Evolutionary conservation across 352 stramenopile species (phyloP).

Genomic region (Phytophthora crassamura): DNA sequence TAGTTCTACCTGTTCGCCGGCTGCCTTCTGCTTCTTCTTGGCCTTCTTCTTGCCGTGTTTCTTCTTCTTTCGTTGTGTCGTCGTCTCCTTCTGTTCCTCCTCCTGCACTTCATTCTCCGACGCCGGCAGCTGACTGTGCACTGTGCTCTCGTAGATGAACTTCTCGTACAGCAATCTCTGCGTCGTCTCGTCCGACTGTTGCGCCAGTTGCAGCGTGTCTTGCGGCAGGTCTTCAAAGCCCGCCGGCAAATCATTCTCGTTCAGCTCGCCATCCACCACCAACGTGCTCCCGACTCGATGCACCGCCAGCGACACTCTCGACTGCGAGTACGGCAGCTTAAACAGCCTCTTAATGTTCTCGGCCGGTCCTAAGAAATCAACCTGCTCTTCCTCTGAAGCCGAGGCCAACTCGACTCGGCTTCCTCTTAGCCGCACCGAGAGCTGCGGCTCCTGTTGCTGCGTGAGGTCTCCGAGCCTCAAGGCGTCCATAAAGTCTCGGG

Average conservation of each 20-base stretch:
- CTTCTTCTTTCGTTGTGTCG: constrained; percentile 21
- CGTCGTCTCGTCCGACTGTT: constrained; percentile 47
- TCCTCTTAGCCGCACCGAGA: constrained; percentile 74
- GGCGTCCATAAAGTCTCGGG: constrained; percentile 76
- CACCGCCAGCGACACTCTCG: constrained; percentile 79
- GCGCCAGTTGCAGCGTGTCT: constrained; percentile 65
- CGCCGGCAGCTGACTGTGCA: constrained; percentile 43
- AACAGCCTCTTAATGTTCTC: constrained; percentile 91
- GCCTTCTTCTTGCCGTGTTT: constrained; percentile 48
- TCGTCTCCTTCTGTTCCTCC: constrained; percentile 6
- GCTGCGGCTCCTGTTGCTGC: constrained; percentile 64
- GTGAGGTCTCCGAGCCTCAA: constrained; percentile 60
- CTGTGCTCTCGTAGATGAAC: constrained; percentile 86
- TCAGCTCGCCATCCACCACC: constrained; percentile 82
- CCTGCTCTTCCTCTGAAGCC: constrained; percentile 64
- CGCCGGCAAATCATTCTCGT: constrained; percentile 67
- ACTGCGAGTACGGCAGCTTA: constrained; percentile 86
- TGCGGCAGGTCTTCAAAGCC: constrained; percentile 71
- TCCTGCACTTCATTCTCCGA: constrained; percentile 14
- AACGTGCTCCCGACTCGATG: constrained; percentile 82
- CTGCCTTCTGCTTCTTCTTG: constrained; percentile 18
- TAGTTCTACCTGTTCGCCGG: background rate
- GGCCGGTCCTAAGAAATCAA: constrained; percentile 82
- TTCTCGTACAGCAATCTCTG: constrained; percentile 84
- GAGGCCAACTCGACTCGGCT: constrained; percentile 76